Conservation (phyloP, 257 asterid species). For the Solanum chiquidenum region DNA sequence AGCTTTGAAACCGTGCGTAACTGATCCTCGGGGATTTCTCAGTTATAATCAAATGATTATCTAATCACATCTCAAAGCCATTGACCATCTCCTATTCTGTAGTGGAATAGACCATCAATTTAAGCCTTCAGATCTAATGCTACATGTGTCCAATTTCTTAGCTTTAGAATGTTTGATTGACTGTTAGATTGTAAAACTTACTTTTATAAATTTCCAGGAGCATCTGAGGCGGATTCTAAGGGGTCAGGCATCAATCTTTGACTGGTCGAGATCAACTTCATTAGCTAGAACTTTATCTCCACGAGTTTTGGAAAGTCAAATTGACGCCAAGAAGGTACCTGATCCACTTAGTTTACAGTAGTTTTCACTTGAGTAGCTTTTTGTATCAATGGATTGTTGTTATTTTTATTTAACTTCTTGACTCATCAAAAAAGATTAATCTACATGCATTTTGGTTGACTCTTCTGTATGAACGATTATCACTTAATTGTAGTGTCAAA, state of each 20-base stretch:
- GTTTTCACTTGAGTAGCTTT: neutral
- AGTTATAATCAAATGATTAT: neutral
- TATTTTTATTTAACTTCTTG: neutral
- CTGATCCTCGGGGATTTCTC: neutral
- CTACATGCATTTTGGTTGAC: neutral
- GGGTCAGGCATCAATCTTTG: conserved; percentile 91
- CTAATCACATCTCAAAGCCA: neutral
- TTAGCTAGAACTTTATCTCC: conserved; percentile 96
- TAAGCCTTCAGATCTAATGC: neutral
- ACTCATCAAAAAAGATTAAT: neutral
- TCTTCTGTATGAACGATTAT: neutral
- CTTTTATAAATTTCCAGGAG: conserved; percentile 40
- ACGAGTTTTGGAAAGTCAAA: conserved; percentile 95
- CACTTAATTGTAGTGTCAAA: neutral
- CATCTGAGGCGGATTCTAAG: conserved; percentile 95
- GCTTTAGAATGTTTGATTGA: neutral
- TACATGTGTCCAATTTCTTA: neutral
- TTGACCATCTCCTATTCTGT: neutral
- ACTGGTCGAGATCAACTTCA: conserved; percentile 94
- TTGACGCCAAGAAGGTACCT: conserved; percentile 92
- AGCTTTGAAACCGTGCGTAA: neutral
- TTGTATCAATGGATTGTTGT: neutral
- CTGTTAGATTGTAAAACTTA: neutral
- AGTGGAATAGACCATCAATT: neutral
- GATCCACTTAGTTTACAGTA: neutral